phyloP scores from a whole-genome alignment of 108 stramenopile species.

The Mediolabrus comicus region DNA sequence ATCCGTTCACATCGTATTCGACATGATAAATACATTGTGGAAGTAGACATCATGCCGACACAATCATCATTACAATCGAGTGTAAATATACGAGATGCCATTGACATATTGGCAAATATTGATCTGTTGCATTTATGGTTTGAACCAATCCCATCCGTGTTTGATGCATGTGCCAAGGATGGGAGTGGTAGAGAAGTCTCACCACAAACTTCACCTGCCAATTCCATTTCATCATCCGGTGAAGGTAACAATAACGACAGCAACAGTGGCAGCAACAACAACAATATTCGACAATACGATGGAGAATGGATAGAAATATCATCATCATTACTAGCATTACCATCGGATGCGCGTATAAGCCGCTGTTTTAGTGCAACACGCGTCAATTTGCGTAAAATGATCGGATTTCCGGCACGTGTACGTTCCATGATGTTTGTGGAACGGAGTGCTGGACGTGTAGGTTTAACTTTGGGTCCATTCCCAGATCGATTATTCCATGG shows the following conservation, averaged over 20 bases:
- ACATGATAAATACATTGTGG: slow-evolving; percentile 34
- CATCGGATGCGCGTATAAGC: slow-evolving; percentile 32
- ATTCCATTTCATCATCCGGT: slow-evolving; percentile 14
- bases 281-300: slow-evolving; percentile 50
- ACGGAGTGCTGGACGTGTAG: slow-evolving; percentile 57
- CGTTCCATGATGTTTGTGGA: slow-evolving; percentile 74
- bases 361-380: slow-evolving; percentile 19
- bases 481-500: slow-evolving; percentile 38
- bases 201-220: slow-evolving; percentile 1
- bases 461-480: slow-evolving; percentile 64
- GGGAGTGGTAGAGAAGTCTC: slow-evolving; percentile 19
- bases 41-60: slow-evolving; percentile 17
- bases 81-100: slow-evolving; percentile 38
- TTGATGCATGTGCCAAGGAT: slow-evolving; percentile 59
- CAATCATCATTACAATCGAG: background rate
- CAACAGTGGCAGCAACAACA: background rate
- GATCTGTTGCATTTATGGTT: slow-evolving; percentile 68
- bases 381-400: slow-evolving; percentile 21
- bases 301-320: slow-evolving; percentile 82
- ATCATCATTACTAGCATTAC: slow-evolving; percentile 48
- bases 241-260: background rate
- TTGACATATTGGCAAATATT: slow-evolving; percentile 63
- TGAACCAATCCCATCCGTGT: slow-evolving; percentile 59
- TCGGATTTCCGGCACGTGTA: slow-evolving; percentile 45
- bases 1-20: slow-evolving; percentile 21